These are phyloP conservation scores for Chlorella sp. DNA, from an alignment of 139 green algal species.

Conservation along the genomic window DNA sequence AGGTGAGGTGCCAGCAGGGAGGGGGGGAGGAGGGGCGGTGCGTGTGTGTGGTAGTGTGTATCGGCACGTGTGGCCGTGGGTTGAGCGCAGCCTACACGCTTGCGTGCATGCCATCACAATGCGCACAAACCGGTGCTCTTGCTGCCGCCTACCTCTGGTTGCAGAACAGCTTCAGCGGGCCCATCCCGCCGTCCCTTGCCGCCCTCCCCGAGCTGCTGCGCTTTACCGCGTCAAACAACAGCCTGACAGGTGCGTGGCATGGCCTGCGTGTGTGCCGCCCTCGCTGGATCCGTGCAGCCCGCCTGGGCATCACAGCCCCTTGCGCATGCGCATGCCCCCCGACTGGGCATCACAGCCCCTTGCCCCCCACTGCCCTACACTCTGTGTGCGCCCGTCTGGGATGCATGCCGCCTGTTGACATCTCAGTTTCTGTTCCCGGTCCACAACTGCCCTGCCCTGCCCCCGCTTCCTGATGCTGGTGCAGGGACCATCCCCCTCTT, in stretches of 20 bases:
- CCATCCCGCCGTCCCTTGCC: neutral
- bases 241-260: neutral
- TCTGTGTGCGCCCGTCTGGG: neutral
- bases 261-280: neutral
- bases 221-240: neutral
- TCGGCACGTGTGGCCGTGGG: neutral
- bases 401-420: too few species aligned
- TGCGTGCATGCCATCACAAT: neutral
- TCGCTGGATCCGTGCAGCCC: too few species aligned
- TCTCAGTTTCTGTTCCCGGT: too few species aligned
- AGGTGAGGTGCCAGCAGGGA: neutral
- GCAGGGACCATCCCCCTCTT: neutral
- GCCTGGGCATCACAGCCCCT: neutral
- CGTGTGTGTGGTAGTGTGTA: neutral
- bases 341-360: neutral
- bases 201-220: slow-evolving; percentile 1
- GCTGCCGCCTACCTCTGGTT: neutral
- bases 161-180: neutral
- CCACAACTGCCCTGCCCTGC: neutral
- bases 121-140: neutral
- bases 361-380: neutral
- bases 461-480: neutral
- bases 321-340: too few species aligned
- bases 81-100: too few species aligned
- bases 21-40: neutral